Base-by-base conservation (phyloP, 2,329 filamentous ascomycete species). In the Penicillium sp. region DNA sequence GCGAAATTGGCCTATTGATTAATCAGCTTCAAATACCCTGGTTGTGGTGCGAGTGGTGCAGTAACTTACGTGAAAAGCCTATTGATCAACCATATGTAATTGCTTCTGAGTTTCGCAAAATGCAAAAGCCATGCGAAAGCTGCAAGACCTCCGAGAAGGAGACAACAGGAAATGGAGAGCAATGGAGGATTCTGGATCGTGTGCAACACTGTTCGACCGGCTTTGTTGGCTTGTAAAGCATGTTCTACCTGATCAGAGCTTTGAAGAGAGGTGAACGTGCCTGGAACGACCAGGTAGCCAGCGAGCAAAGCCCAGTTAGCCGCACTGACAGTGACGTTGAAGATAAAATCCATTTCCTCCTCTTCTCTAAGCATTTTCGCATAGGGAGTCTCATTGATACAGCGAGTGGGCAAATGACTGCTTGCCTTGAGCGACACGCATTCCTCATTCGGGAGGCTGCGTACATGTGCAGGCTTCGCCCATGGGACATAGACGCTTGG, bases 81-180 rank as follows among this genome's bases (percentile, higher is more conserved):
- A 33, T 50, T 50, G 21, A 82, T 72, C 26, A 84, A 71, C 82
- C 81, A 85, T 19, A 83, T 74, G 54, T 83, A 83, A 61, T 84
- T 84, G n/a, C 67, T 64, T 43, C 76, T 68, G 70, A 79, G 80
- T 24, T 27, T 22, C 24, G 21, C 21, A 29, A 46, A 46, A 24
- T 46, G 43, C 14, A 46, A 46, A 26, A 46, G 43, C 43, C 24
- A 46, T 22, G 22, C 13, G 9, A 46, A 24, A 46, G 43, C 43
- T 22, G 22, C 24, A 46, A 22, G 14, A 22, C 43, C 43, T 16
- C 11, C 43, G n/a, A n/a, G 24, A 22, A 46, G 26, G 24, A 46
- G 26, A 24, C 24, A 46, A 46, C 43, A 46, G 24, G 43, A 24
- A 26, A 46, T 46, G 24, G 21, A 22, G 43, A 46, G 43, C 26